Evolutionary conservation across 176 grass and related monocot species (phyloP), one percentile per base, ranked within the genome.

Genomic region (Panicum miliaceum): DNA sequence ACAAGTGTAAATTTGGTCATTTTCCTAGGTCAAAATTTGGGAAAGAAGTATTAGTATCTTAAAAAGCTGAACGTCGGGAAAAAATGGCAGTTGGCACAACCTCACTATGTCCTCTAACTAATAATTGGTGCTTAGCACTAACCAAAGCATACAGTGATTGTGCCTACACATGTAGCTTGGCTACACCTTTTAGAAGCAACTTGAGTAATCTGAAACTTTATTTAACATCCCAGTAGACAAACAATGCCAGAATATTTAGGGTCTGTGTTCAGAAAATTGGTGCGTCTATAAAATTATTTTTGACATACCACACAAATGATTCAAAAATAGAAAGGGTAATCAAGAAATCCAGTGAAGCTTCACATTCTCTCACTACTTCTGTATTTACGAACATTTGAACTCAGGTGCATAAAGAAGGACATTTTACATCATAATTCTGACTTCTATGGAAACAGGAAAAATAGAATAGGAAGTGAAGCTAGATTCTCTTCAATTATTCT

Each of bases 221-320:
- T 76, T 67, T 58, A 42, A 52, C 73, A 76, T 32, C 35, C 67
- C 36, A 77, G 48, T 45, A 23, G 73, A 68, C 38, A 56, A 84
- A 64, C 66, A 58, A 56, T 77, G 11, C 29, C 23, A 53, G 43
- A 64, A 68, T 68, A 80, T 34, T 12, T n/a, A 51, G 60, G 52
- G 18, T 52, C 63, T 10, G 5, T 54, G 19, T n/a, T n/a, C n/a
- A n/a, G 48, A 59, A 82, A 61, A 82, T 20, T 1, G 19, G 52
- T 32, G 25, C 3, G 47, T 58, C 36, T 22, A 22, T 46, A 47
- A 48, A 83, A 26, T 26, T 63, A 23, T 65, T 84, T 78, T 66
- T 56, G 23, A 68, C 51, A 58, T 77, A 77, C 51, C 74, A 67
- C 56, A 38, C 27, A 73, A 64, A 29, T 7, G 48, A 51, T 45